Evolutionary conservation across 129 eudicot genomes (phyloP), one percentile per base, ranked within the genome.

Genomic region (Flaveria robusta): DNA sequence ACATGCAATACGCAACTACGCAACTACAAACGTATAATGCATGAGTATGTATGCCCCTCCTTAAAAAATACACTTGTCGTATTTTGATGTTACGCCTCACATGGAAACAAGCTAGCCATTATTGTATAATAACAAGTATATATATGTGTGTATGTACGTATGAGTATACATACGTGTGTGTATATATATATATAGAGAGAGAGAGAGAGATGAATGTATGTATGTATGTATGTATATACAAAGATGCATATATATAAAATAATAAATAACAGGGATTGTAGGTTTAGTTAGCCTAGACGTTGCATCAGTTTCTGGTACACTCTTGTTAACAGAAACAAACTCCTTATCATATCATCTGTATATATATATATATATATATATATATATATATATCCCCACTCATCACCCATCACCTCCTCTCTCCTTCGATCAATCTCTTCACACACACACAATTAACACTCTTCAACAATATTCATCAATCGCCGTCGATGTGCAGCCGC

Each of bases 231-330:
- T 77, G 34, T 74, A 78, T 72, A 66, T 63, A 68, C 60, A 78
- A 73, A 74, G 20, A 74, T 66, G 70, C 54, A 66, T 66, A 74
- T 2, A n/a, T 14, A 51, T 46, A 34, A 12, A 46, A 46, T 46
- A 46, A 46, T 0, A 46, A 46, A 37, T 37, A 37, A 37, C 6
- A 37, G 6, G 6, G 6, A 37, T 62, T 52, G 15, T 20, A 45
- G 66, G 45, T 74, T 76, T 81, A 74, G 92, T 88, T 90, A 90
- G 96, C 83, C 91, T 84, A 90, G 86, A 90, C 78, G 92, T 87
- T 78, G 96, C 92, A 87, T 90, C 96, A 87, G 84, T 80, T 77
- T 83, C 82, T 85, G 92, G 87, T 76, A 74, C 87, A 86, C 83
- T 81, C 85, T 87, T 79, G 68, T 82, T 90, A 87, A 90, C 90